Evolutionary conservation across 345 rosid species (phyloP), one percentile per base, ranked within the genome.

Genomic region (Linum trigynum): DNA sequence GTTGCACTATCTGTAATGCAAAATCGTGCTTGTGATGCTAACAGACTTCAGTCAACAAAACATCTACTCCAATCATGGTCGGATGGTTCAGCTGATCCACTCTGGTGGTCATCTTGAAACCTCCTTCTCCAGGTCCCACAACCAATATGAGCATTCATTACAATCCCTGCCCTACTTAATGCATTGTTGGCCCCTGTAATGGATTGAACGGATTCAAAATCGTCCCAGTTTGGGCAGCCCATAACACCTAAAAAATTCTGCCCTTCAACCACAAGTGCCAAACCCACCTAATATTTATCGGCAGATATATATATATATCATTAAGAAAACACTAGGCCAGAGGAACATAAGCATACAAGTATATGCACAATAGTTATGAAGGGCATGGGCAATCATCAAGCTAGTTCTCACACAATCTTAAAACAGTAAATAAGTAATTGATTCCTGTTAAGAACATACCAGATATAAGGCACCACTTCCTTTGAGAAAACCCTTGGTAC

Each of bases 201-300:
- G 51, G 3, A 45, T 45, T 45, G 12, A 14, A 45, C 2, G 51
- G 51, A 45, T 45, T 45, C 51, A 2, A 4, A 45, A 45, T 77
- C 77, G 64, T 62, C 72, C 97, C 97, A 89, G 78, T 89, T 89
- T 60, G 95, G 97, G 79, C 95, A 87, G 32, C 96, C 98, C 92
- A 89, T 87, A 66, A 83, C 85, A 7, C 96, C 87, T 64, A 89
- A 68, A 57, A 83, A 89, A 73, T 83, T 79, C 76, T 85, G 85
- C 74, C 87, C 92, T 75, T 83, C 84, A 67, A 89, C 88, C 60
- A 89, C 86, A 77, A 92, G 98, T 12, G 92, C 89, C 83, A 87
- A 78, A 66, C 96, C 98, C 67, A 92, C 92, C 96, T 92, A 81
- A 71, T 71, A 77, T 42, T 67, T 70, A 8, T 41, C 6, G 45